Evolutionary conservation across 140 eudicot species (phyloP), one percentile per base, ranked within the genome.

Genomic region (Cichorium intybus): DNA sequence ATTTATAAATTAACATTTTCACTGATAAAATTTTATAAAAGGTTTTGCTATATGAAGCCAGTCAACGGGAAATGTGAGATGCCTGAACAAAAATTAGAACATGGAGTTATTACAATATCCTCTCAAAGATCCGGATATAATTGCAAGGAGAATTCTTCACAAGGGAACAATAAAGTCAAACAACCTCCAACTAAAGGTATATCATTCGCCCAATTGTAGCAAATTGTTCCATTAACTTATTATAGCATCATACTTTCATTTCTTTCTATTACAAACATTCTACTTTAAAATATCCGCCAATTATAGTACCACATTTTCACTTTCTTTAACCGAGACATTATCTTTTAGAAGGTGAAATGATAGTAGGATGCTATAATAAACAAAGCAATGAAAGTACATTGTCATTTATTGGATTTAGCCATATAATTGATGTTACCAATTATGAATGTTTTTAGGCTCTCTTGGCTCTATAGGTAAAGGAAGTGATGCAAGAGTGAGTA

Each of bases 1-100:
- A 20, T 39, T 10, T 16, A 17, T 63, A 24, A 7, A 3, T 6
- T 64, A 15, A 74, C 23, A 16, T 5, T 7, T 62, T 28, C 26
- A 26, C 20, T 31, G 33, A 6, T 37, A 46, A 15, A 7, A 43
- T 26, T 0, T 24, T 17, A 46, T 10, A 24, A 70, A 43, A 82
- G 94, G 93, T 88, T 82, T 56, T 82, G 94, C 71, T 78, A 77
- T 66, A 82, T 78, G 90, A 77, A 77, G 59, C 96, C 94, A 15
- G 75, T 77, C 67, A 28, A 51, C 5, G 87, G 90, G 20, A 66
- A 53, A 8, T 88, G 89, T 54, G 83, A 82, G 17, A 78, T 69
- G 71, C 93, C 89, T 12, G 96, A 88, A 48, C 75, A 82, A 45
- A 69, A 79, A 34, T 49, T 68, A 67, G 77, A 62, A 28, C 66